A percentile compares a stretch with the other conserved stretches of the same genome.
Evolutionary conservation across 805 yeast species (phyloP).

Genomic region (Metahyphopichia silvanorum): DNA sequence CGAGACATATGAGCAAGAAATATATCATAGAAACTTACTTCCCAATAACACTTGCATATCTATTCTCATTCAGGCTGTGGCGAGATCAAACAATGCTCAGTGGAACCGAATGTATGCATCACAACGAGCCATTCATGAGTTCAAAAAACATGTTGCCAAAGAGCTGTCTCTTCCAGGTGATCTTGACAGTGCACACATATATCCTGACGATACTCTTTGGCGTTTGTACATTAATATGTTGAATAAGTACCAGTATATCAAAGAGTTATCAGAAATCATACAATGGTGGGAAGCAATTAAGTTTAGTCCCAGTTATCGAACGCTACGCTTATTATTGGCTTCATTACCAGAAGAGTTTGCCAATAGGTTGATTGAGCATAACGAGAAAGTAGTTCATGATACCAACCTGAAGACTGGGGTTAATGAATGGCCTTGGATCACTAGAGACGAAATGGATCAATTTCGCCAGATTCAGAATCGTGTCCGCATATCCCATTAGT

Average conservation of each 20-base stretch:
- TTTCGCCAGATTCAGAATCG: too few species aligned
- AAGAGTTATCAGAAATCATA: constrained; percentile 49
- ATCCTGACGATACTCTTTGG: constrained; percentile 50
- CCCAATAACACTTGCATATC: too few species aligned
- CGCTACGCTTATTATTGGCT: constrained; percentile 38
- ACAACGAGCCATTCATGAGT: constrained; percentile 58
- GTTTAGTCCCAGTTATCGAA: constrained; percentile 37
- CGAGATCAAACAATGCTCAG: too few species aligned
- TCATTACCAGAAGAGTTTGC: constrained; percentile 36
- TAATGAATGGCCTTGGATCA: constrained; percentile 7
- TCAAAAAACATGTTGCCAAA: constrained; percentile 38
- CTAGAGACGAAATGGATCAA: too few species aligned
- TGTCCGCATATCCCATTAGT: too few species aligned
- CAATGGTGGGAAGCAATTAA: constrained; percentile 52
- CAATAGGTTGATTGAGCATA: constrained; percentile 35
- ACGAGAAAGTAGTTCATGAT: constrained; percentile 15
- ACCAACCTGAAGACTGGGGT: too few species aligned
- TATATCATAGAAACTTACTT: too few species aligned
- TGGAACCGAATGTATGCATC: constrained; percentile 58
- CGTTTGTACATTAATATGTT: constrained; percentile 50
- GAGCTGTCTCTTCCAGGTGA: constrained; percentile 7
- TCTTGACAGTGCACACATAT: constrained; percentile 21
- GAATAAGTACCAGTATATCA: constrained; percentile 42
- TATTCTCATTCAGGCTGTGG: too few species aligned
- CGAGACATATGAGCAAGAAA: too few species aligned